Percentiles rank a stretch among this genome's conserved stretches.
Evolutionary conservation across 768 basidiomycete genomes (phyloP).

Genomic region (Hypholoma fasciculare): DNA sequence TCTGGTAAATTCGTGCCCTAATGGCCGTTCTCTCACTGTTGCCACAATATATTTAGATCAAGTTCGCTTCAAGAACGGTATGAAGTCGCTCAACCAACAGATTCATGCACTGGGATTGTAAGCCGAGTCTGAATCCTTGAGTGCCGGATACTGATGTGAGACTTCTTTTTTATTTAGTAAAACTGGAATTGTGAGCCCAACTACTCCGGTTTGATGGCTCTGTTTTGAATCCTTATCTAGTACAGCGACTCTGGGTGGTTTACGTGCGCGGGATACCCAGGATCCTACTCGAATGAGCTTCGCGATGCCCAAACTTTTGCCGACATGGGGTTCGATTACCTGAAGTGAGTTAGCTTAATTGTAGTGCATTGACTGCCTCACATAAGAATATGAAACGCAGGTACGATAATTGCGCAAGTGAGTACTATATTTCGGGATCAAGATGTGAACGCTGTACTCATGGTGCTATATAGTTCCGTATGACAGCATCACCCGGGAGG

Average conservation of each 20-base stretch:
- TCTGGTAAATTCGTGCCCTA: conserved; percentile 18
- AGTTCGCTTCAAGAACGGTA: conserved; percentile 53
- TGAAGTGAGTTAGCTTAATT: conserved; percentile 46
- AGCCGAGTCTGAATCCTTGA: neutral
- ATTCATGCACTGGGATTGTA: conserved; percentile 63
- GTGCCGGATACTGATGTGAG: neutral
- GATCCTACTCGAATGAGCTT: conserved; percentile 59
- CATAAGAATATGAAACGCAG: conserved; percentile 1
- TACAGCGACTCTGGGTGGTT: conserved; percentile 67
- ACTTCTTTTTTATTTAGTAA: conserved; percentile 24
- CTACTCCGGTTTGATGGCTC: neutral
- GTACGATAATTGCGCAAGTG: conserved; percentile 19
- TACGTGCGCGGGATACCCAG: conserved; percentile 68
- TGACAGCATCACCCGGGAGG: conserved; percentile 55
- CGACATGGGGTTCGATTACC: conserved; percentile 67
- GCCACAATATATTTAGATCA: conserved; percentile 34
- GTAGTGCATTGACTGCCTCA: neutral
- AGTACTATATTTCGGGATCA: neutral
- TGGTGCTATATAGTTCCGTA: conserved; percentile 43
- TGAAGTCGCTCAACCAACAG: conserved; percentile 53
- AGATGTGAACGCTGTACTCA: neutral
- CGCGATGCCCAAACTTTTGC: conserved; percentile 58
- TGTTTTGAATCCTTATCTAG: conserved; percentile 25
- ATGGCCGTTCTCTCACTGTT: neutral
- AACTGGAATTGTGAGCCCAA: conserved; percentile 39